Evolutionary conservation across 2,329 filamentous ascomycete species (phyloP), one percentile per base, ranked within the genome.

Genomic region (Epichloe aotearoae): DNA sequence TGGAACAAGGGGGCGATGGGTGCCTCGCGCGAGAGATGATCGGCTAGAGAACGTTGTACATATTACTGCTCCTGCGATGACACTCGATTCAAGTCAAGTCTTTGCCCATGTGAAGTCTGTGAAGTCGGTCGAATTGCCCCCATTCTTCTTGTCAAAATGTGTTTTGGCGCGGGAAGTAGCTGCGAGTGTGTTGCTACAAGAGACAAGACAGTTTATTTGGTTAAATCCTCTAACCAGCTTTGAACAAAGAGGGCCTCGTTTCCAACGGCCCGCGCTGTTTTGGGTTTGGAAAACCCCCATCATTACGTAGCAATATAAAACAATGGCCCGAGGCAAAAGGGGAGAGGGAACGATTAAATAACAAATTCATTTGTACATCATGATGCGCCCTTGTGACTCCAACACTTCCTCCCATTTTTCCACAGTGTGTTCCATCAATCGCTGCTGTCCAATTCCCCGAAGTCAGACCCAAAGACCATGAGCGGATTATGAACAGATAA

Each of bases 371-470:
- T 52, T 54, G 52, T 57, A 56, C 56, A 56, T 57, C 46, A 60
- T 54, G 53, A 59, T 58, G 56, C 59, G 57, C 58, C 58, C 45
- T 53, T 42, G 49, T 50, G 55, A 61, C 57, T 58, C 61, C 59
- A 51, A 33, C 7, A 33, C 5, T 34, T 53, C 54, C 54, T 53
- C 52, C 51, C 45, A 52, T 50, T 61, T 54, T 58, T 55, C 52
- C 54, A 46, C 53, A 50, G 47, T 52, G 54, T 50, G 19, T 54
- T 50, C 56, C 54, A 47, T 52, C 50, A 57, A 53, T 50, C 53
- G 53, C 56, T 53, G 49, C 44, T 53, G 52, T 52, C 51, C 52
- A 50, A 47, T 44, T 41, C 26, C 48, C 17, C 30, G 4, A 49
- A 42, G 42, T 40, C 46, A 20, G 49, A 46, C 50, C 39, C 53